Base-by-base conservation (phyloP, 495 filamentous ascomycete species). In the Venustampulla echinocandica region DNA sequence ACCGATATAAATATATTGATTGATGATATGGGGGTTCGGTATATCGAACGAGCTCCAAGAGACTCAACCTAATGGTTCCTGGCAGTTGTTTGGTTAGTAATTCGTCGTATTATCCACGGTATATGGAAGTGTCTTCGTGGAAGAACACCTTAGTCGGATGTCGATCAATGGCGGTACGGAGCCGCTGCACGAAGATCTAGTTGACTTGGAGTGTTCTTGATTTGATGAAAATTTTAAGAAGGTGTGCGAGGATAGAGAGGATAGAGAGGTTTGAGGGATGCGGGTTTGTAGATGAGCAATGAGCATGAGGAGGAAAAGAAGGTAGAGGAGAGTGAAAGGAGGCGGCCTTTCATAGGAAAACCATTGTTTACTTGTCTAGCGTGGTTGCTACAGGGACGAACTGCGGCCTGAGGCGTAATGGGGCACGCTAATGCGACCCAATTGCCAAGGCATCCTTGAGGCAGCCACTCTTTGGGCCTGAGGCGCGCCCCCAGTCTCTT, bases 61-160 rank as follows among this genome's bases (percentile, higher is more conserved):
- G 66, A 71, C 69, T 75, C 75, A 75, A 80, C 38, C 66, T 60
- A 78, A 80, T 76, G 76, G 69, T 74, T 80, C 75, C 73, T 76
- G 71, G 68, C 66, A 64, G 56, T 62, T 66, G 66, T 70, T 68
- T 66, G 68, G 73, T 70, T 66, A 71, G 63, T 67, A 68, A 64
- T 42, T 63, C 63, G 52, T 54, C 52, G 41, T 54, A n/a, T 52
- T 64, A 53, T 70, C 60, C 49, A 69, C 69, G 67, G 69, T 71
- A 63, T 67, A 66, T 72, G 68, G 63, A 61, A 44, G 47, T 47
- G 64, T 59, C 61, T 69, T 65, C 53, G 47, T 52, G 27, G 52
- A 62, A 57, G 50, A 52, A 46, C 38, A 24, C 47, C 43, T 40
- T 49, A 49, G 55, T 58, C 55, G 55, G 45, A 42, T 33, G n/a